Conservation (phyloP, 2,329 filamentous ascomycete species). For the Chaetomiaceae sp. region DNA sequence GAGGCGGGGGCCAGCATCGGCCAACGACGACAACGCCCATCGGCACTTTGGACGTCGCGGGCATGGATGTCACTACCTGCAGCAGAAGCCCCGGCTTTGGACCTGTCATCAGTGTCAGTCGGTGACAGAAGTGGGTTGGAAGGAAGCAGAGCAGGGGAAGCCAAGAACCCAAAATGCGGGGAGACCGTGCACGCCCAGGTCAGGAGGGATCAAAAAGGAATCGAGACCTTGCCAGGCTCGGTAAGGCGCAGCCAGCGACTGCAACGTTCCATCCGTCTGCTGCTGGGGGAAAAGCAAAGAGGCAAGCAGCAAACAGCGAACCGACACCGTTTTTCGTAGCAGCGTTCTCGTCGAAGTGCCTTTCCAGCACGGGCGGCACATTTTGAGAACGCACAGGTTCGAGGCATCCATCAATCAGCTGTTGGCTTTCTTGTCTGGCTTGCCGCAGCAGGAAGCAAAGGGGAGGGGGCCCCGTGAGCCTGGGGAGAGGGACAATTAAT, state of each 20-base stretch:
- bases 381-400: neutral
- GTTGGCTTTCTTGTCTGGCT: too few species aligned
- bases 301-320: too few species aligned
- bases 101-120: neutral
- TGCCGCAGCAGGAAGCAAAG: neutral
- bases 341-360: too few species aligned
- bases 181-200: conserved; percentile 6
- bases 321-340: too few species aligned
- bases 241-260: conserved; percentile 17
- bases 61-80: neutral
- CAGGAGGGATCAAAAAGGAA: conserved; percentile 2
- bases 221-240: conserved; percentile 5
- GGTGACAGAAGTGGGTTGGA: conserved; percentile 8
- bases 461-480: neutral
- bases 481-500: conserved; percentile 7
- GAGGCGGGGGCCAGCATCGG: too few species aligned
- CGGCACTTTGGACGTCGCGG: neutral
- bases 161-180: conserved; percentile 9
- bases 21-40: too few species aligned
- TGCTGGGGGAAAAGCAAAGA: neutral
- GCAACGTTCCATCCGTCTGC: conserved; percentile 23
- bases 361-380: too few species aligned
- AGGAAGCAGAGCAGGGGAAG: too few species aligned
- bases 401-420: too few species aligned
- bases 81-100: neutral